Evolutionary conservation across 495 filamentous ascomycete species (phyloP).

Genomic region (Podospora sp.): DNA sequence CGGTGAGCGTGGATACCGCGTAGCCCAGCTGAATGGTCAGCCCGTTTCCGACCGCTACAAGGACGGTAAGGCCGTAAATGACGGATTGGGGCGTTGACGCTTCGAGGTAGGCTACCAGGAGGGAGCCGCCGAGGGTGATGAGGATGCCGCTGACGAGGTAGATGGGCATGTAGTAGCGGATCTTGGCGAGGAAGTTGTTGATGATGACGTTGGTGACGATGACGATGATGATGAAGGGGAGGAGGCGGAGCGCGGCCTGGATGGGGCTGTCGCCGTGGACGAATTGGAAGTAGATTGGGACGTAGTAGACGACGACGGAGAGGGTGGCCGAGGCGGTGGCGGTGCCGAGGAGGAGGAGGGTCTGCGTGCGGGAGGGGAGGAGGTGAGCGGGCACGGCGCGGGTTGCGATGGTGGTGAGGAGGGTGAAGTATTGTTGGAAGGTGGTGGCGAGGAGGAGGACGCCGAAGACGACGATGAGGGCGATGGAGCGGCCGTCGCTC

Average conservation of each 20-base stretch:
- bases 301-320: slow-evolving; percentile 49
- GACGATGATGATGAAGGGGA: slow-evolving; percentile 59
- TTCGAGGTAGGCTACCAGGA: slow-evolving; percentile 53
- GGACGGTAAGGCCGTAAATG: slow-evolving; percentile 59
- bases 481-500: slow-evolving; percentile 56
- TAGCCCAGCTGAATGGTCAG: slow-evolving; percentile 55
- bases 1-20: slow-evolving; percentile 56
- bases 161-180: slow-evolving; percentile 62
- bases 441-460: slow-evolving; percentile 53
- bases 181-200: slow-evolving; percentile 54
- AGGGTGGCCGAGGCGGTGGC: slow-evolving; percentile 38
- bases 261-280: slow-evolving; percentile 52
- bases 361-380: slow-evolving; percentile 43
- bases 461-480: slow-evolving; percentile 53
- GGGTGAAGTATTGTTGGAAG: slow-evolving; percentile 54
- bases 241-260: slow-evolving; percentile 55
- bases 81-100: slow-evolving; percentile 33
- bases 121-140: slow-evolving; percentile 50
- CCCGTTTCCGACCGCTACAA: slow-evolving; percentile 59
- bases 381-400: slow-evolving; percentile 61
- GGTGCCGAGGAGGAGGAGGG: slow-evolving; percentile 50
- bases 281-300: slow-evolving; percentile 66
- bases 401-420: slow-evolving; percentile 50
- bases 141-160: slow-evolving; percentile 55
- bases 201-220: slow-evolving; percentile 51